Evolutionary conservation across 441 rosid genomes (phyloP), one percentile per base, ranked within the genome.

Genomic region (Arabidopsis lyrata): DNA sequence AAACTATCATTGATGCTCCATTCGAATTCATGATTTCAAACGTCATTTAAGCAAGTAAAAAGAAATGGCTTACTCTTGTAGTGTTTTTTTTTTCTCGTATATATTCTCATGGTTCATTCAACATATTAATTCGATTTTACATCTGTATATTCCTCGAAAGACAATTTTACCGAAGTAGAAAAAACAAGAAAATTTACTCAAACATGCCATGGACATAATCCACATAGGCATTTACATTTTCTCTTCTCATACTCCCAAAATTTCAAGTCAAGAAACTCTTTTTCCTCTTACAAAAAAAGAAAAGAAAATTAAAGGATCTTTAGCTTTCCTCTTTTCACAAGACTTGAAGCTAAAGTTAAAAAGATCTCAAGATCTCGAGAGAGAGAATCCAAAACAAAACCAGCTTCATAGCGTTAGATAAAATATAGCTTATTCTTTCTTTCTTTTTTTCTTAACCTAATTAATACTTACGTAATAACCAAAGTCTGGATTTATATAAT

Each of bases 191-290:
- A 64, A 55, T 24, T 62, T 13, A 63, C 79, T 36, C 18, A 60
- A 34, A 45, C 55, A 70, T 76, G 76, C 75, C 79, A 62, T 68
- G 60, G 44, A 54, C 65, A 57, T 36, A 48, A 56, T 72, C 64
- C 72, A 64, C 62, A 76, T 39, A 49, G 60, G 70, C 79, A 76
- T 69, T 63, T 64, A 76, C 67, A 70, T 11, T 42, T 65, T 41
- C 31, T 59, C 66, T 31, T 68, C 64, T 27, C 66, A 32, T 53
- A 34, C 53, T 54, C 52, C 13, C 80, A 77, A 77, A 77, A 77
- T 68, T 70, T 53, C 0, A 61, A 35, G 16, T 54, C 12, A 44
- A 49, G 18, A 34, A 50, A 59, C 71, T 12, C 8, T 45, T 45
- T 36, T 53, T 50, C 9, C n/a, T 36, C 13, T 8, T 4, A 34